phyloP scores from a whole-genome alignment of 164 flowering plant genomes.

The Taxillus chinensis region DNA sequence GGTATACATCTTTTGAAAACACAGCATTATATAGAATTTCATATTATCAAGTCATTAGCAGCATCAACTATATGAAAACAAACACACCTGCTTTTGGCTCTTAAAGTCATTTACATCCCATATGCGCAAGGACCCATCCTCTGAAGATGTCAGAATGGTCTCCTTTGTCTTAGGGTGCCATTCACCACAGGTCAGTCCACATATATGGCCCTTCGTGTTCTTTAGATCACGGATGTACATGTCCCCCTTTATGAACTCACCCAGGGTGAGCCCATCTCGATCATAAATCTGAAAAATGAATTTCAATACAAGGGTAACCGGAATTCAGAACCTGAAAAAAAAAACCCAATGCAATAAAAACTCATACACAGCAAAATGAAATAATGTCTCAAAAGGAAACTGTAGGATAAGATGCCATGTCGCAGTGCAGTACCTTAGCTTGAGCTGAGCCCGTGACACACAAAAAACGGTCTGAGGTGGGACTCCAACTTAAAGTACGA shows the following conservation, averaged over 20 bases:
- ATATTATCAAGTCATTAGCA: background rate
- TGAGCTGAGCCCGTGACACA: constrained; percentile 96
- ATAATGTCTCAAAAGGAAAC: background rate
- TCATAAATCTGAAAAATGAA: constrained; percentile 65
- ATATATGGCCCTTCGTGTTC: constrained; percentile 92
- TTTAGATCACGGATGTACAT: constrained; percentile 97
- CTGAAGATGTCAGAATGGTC: constrained; percentile 91
- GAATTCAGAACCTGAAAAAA: too few species aligned
- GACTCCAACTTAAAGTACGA: constrained; percentile 96
- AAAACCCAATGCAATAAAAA: too few species aligned
- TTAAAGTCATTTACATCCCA: constrained; percentile 99
- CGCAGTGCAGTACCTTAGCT: constrained; percentile 68
- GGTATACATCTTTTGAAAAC: background rate
- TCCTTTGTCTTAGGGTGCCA: constrained; percentile 89
- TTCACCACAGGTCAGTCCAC: constrained; percentile 94
- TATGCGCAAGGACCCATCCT: constrained; percentile 90
- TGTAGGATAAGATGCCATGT: background rate
- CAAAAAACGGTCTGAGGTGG: constrained; percentile 76
- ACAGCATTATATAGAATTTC: background rate
- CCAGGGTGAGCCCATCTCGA: constrained; percentile 92
- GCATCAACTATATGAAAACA: background rate
- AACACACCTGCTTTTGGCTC: constrained; percentile 81
- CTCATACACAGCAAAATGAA: background rate
- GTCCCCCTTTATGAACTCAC: constrained; percentile 91
- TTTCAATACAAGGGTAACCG: too few species aligned